Percentiles rank a stretch among this genome's conserved stretches.
Conservation (phyloP, 1,284 basidiomycete genomes). For the Cryptococcus hybrid region DNA sequence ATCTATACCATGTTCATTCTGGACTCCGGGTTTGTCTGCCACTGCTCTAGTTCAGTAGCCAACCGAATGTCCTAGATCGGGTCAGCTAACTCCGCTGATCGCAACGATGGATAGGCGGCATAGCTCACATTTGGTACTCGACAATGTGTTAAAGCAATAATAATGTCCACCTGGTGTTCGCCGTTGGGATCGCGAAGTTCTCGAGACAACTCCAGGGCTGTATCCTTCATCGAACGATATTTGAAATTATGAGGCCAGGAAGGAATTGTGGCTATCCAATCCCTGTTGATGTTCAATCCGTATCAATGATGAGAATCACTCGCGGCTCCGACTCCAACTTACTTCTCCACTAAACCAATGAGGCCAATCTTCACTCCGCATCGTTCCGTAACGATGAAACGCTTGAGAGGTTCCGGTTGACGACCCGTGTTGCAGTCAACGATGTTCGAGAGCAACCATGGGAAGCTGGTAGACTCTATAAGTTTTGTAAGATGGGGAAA, state of each 20-base stretch:
- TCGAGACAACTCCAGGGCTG: conserved; percentile 64
- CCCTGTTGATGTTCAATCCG: conserved; percentile 49
- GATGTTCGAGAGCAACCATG: conserved; percentile 73
- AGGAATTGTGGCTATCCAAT: conserved; percentile 83
- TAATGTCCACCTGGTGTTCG: conserved; percentile 67
- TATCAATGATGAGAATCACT: not conserved
- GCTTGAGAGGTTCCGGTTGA: conserved; percentile 59
- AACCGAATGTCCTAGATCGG: conserved; percentile 62
- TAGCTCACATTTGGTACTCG: conserved; percentile 62
- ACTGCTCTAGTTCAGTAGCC: conserved; percentile 61
- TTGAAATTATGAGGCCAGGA: conserved; percentile 73
- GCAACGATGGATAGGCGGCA: not conserved
- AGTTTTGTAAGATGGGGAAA: conserved; percentile 76
- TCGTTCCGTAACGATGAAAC: conserved; percentile 65
- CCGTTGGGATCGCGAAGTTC: conserved; percentile 69
- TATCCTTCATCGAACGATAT: conserved; percentile 66
- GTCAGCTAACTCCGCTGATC: not conserved
- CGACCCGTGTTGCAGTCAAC: conserved; percentile 61
- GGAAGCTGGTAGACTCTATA: conserved; percentile 66
- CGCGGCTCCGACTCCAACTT: conserved; percentile 17
- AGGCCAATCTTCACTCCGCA: conserved; percentile 69
- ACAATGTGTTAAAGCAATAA: conserved; percentile 79
- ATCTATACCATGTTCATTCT: conserved; percentile 71
- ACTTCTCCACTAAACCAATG: conserved; percentile 82
- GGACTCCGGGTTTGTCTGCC: conserved; percentile 54